Base-by-base conservation (phyloP, 140 eudicot species). In the Flaveria floridana region DNA sequence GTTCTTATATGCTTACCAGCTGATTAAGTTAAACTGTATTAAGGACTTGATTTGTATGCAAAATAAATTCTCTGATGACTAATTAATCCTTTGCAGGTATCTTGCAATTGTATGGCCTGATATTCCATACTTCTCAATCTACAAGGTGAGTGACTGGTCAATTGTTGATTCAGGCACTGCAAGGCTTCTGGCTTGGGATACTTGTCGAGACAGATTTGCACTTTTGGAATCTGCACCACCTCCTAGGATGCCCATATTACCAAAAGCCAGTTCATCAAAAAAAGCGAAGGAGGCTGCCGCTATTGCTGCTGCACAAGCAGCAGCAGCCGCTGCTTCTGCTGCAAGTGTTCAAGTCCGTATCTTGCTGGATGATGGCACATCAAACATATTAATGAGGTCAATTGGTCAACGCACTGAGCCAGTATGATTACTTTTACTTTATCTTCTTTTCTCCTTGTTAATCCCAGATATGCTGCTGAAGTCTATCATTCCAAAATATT, bases 231-330 rank as follows among this genome's bases (percentile, higher is more conserved):
- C 99, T 71, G 90, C 94, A 61, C 70, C 83, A 47, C 81, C 92
- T 79, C 92, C 89, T 50, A 85, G 97, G 79, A 86, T 94, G 84
- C 97, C 99, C 23, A 81, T 90, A 47, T 81, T 90, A 64, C 97
- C 97, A 2, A 94, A 88, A 86, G 95, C 95, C 41, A 82, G 96
- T 39, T 94, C 98, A 51, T 93, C 99, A 20, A 86, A 85, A 78
- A 94, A 83, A 79, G 99, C 97, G 13, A 94, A 87, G 86, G 99
- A 94, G 79, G 99, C 99, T 65, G 99, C 99, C 16, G 97, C 96
- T 3, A 80, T 80, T 50, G 97, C 93, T 56, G 98, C 99, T 6
- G 96, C 95, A 23, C 95, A 87, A 81, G 97, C 97, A 6, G 97
- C 97, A 12, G 97, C 97, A 4, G 99, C 99, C 0, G 97, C 97